phyloP scores from a whole-genome alignment of 441 rosid genomes.

The Croton laevigatus region DNA sequence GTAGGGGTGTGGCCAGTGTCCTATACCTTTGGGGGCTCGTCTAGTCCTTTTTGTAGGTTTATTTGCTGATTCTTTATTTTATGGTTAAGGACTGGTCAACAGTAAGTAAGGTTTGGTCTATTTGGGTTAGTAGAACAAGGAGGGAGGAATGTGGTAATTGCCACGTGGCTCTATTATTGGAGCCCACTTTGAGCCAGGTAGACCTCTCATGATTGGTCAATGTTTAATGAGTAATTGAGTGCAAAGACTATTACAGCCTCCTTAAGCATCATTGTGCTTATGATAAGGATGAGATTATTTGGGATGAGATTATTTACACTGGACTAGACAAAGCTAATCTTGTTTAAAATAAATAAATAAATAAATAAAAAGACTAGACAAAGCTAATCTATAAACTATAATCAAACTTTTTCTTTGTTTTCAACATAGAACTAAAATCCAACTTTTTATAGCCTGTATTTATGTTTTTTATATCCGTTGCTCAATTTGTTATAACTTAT shows the following conservation, averaged over 20 bases:
- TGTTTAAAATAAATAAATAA: no score
- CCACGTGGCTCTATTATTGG: slow-evolving; percentile 9
- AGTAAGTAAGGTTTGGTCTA: not conserved
- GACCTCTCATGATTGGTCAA: slow-evolving; percentile 1
- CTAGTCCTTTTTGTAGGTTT: slow-evolving; percentile 18
- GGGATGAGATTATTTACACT: no score
- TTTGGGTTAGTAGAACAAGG: not conserved
- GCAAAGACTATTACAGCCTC: not conserved
- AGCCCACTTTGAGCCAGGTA: not conserved
- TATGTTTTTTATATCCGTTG: no score
- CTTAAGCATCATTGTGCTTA: not conserved
- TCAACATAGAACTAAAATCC: no score
- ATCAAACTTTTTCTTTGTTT: no score
- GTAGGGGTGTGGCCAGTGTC: not conserved
- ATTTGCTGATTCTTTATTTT: slow-evolving; percentile 5
- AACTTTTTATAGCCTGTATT: no score
- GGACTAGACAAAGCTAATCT: no score
- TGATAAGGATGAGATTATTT: not conserved
- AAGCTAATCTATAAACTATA: no score
- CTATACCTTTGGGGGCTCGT: not conserved
- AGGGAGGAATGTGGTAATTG: not conserved
- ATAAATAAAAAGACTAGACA: no score
- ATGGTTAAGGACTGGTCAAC: slow-evolving; percentile 2
- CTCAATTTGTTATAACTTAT: no score
- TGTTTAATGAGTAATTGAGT: not conserved